Percentiles rank a stretch among this genome's conserved stretches.
Evolutionary conservation across 1,139 yeast genomes (phyloP).

Genomic region (Lizanozyma gosingica): DNA sequence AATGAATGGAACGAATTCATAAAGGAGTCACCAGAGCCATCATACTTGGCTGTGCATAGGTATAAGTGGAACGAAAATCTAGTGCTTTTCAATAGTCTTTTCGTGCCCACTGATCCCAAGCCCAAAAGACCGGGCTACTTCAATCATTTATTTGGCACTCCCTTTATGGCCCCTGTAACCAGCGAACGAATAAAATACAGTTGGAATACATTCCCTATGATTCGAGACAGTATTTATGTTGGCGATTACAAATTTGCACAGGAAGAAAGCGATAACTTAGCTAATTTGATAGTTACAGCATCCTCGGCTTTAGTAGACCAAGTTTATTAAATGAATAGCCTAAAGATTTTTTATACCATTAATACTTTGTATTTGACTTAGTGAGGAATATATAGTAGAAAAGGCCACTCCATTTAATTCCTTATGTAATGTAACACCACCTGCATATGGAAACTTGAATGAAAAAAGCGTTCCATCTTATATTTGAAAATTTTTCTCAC

Average conservation of each 20-base stretch:
- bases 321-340: neutral
- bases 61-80: conserved; percentile 75
- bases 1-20: conserved; percentile 45
- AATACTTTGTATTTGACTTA: too few species aligned
- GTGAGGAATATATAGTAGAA: too few species aligned
- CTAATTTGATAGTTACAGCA: conserved; percentile 19
- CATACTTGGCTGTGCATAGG: conserved; percentile 59
- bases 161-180: conserved; percentile 45
- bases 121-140: conserved; percentile 57
- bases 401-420: too few species aligned
- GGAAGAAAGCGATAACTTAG: conserved; percentile 40
- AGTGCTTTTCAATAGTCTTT: conserved; percentile 45
- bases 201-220: conserved; percentile 68
- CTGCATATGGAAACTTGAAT: too few species aligned
- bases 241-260: conserved; percentile 51
- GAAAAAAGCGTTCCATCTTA: too few species aligned
- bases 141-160: conserved; percentile 66
- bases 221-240: conserved; percentile 53
- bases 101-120: conserved; percentile 40
- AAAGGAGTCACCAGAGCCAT: conserved; percentile 43
- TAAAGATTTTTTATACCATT: too few species aligned
- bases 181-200: conserved; percentile 24
- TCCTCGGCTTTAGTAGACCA: neutral
- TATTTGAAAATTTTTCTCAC: too few species aligned
- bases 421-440: too few species aligned